These are phyloP conservation scores for Hippophae gyantsensis DNA, from an alignment of 306 rosid genomes.

Conservation along the genomic window DNA sequence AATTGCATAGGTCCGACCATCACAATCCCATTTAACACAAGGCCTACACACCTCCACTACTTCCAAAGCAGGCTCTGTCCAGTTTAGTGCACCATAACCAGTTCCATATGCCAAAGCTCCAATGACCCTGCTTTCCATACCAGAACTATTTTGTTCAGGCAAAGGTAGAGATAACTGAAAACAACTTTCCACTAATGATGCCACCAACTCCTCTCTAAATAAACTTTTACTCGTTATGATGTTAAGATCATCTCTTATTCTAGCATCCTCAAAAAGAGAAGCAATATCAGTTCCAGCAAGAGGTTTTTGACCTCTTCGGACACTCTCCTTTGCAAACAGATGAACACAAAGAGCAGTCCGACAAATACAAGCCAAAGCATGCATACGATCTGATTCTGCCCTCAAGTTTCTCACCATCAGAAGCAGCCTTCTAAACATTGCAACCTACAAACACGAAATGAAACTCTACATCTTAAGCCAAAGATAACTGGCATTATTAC, in stretches of 20 bases:
- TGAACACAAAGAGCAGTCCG: slow-evolving; percentile 97
- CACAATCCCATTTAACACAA: slow-evolving; percentile 98
- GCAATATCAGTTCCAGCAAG: slow-evolving; percentile 97
- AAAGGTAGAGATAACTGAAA: slow-evolving; percentile 95
- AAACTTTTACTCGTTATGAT: slow-evolving; percentile 72
- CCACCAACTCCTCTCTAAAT: slow-evolving; percentile 96
- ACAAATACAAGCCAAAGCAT: slow-evolving; percentile 95
- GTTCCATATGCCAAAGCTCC: slow-evolving; percentile 99
- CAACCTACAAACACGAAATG: slow-evolving; percentile 43
- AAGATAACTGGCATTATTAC: not conserved
- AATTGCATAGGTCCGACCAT: slow-evolving; percentile 88
- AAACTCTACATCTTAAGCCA: not conserved
- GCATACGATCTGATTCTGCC: slow-evolving; percentile 98
- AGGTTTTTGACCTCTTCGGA: slow-evolving; percentile 98
- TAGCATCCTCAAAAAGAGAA: slow-evolving; percentile 88
- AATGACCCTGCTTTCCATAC: slow-evolving; percentile 96
- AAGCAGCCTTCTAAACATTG: slow-evolving; percentile 90
- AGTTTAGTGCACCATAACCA: slow-evolving; percentile 95
- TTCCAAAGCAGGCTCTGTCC: slow-evolving; percentile 98
- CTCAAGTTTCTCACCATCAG: slow-evolving; percentile 93
- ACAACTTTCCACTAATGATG: slow-evolving; percentile 96
- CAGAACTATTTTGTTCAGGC: slow-evolving; percentile 86
- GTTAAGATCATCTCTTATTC: slow-evolving; percentile 84
- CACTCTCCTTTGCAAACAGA: slow-evolving; percentile 97
- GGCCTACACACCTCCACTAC: slow-evolving; percentile 98